Base-by-base conservation (phyloP, 495 filamentous ascomycete genomes). In the Hypomontagnella monticulosa region DNA sequence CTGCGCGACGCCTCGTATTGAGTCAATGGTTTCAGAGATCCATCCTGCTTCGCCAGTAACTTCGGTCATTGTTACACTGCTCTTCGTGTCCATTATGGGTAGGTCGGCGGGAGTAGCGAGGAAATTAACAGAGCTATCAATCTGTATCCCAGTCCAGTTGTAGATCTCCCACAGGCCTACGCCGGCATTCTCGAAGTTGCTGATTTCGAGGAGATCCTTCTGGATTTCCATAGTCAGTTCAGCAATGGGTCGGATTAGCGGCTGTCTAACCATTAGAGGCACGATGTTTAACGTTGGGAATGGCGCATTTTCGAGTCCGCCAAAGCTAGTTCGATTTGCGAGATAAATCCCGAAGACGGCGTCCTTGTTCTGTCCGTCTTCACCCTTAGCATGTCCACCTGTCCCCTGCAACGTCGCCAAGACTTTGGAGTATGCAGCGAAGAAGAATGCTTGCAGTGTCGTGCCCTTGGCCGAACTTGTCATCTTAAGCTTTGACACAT, bases 51-150 rank as follows among this genome's bases (percentile, higher is more conserved):
- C 36, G 19, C 36, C 40, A 11, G 42, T 0, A 4, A 57, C 34
- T 34, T 74, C 54, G 12, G 64, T 51, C 54, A 72, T 58, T 19
- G 43, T 72, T 49, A 57, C 30, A 42, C n/a, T 50, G 32, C 40
- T 18, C 20, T 20, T 60, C 43, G 50, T 69, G 53, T 32, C 51
- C 23, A 46, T n/a, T 16, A 30, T 18, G 15, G 32, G 16, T 14
- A 59, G 42, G 47, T 57, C 51, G 14, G 16, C 34, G 8, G 79
- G 77, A 4, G 75, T 59, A 50, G 73, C 75, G 20, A 88, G 67
- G 48, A 87, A 87, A 63, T 89, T 89, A 42, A 88, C 84, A 72
- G 82, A 85, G 4, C 75, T 77, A 54, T 81, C 73, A 4, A 84
- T 69, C 49, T 61, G 63, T 15, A 83, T 42, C 0, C 81, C 81